Conservation (phyloP, 352 stramenopile genomes). For the Globisporangium parvum region DNA sequence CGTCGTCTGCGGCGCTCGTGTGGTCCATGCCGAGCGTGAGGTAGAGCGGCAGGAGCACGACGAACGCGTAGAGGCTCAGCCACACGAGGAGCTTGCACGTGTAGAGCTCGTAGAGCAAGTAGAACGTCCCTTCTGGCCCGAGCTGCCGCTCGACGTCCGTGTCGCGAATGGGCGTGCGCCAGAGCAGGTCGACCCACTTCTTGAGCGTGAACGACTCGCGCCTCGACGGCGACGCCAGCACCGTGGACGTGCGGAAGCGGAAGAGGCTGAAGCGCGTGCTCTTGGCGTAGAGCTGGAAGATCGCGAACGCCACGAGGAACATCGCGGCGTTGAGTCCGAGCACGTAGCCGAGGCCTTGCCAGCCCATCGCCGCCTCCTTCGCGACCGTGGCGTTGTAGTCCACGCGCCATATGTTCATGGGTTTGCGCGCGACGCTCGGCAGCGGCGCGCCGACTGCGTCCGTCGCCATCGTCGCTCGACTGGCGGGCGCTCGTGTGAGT, state of each 20-base stretch:
- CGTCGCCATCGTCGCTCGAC: neutral
- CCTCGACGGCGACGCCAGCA: conserved; percentile 26
- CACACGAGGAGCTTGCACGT: conserved; percentile 49
- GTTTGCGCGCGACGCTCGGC: conserved; percentile 12
- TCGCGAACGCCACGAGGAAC: conserved; percentile 50
- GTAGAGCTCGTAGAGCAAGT: conserved; percentile 82
- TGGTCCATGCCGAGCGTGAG: conserved; percentile 43
- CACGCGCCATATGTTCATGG: conserved; percentile 64
- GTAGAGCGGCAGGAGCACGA: conserved; percentile 71
- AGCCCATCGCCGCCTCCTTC: conserved; percentile 68
- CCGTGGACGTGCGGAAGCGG: conserved; percentile 47
- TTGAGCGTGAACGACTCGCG: conserved; percentile 41
- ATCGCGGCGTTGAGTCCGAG: conserved; percentile 62
- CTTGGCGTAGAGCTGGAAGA: conserved; percentile 62
- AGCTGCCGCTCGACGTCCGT: conserved; percentile 57
- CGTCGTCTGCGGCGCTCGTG: neutral
- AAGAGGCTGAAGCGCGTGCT: conserved; percentile 75
- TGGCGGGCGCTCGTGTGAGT: neutral
- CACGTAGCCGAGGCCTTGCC: conserved; percentile 76
- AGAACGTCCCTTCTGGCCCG: conserved; percentile 77
- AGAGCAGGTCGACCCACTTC: conserved; percentile 64
- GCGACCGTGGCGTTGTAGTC: conserved; percentile 79
- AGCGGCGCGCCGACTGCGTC: conserved; percentile 6
- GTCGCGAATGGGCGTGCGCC: conserved; percentile 61
- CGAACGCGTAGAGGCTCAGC: conserved; percentile 57